phyloP scores from a whole-genome alignment of 2,329 filamentous ascomycete genomes.

The Orbilia blumenaviensis region DNA sequence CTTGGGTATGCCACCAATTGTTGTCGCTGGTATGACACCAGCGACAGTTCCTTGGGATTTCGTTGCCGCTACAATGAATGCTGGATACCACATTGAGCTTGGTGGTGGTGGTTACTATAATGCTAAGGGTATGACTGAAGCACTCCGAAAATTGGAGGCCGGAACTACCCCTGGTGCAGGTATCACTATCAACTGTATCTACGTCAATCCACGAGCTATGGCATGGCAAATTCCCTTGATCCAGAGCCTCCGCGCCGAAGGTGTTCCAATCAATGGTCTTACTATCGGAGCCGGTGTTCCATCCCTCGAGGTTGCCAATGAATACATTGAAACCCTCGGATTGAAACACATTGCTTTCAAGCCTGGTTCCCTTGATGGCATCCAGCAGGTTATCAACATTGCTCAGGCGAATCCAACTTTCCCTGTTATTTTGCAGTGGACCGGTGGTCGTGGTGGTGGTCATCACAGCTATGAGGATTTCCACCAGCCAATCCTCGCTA shows the following conservation, averaged over 20 bases:
- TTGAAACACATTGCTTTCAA: constrained; percentile 96
- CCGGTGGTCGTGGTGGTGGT: constrained; percentile 88
- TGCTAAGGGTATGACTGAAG: constrained; percentile 81
- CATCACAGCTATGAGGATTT: constrained; percentile 97
- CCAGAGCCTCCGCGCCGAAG: constrained; percentile 79
- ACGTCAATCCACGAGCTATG: constrained; percentile 89
- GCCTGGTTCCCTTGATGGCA: constrained; percentile 86
- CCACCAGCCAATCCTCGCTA: constrained; percentile 87
- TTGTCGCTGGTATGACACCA: constrained; percentile 95
- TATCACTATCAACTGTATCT: constrained; percentile 89
- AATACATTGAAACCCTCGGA: constrained; percentile 91
- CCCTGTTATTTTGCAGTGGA: constrained; percentile 94
- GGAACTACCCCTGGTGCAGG: constrained; percentile 84
- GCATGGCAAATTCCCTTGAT: constrained; percentile 90
- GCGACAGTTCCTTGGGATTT: constrained; percentile 90
- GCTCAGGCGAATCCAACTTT: constrained; percentile 93
- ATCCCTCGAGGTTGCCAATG: constrained; percentile 89
- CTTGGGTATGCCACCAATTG: constrained; percentile 82
- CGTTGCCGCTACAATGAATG: constrained; percentile 89
- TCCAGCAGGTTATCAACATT: constrained; percentile 89
- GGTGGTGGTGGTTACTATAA: constrained; percentile 88
- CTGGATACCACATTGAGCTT: constrained; percentile 92
- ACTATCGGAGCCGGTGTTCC: constrained; percentile 94
- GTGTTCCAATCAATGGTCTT: constrained; percentile 88
- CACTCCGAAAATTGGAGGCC: constrained; percentile 83